These are phyloP conservation scores for Pisolithus thermaeus DNA, from an alignment of 1,284 basidiomycete genomes.

Conservation along the genomic window DNA sequence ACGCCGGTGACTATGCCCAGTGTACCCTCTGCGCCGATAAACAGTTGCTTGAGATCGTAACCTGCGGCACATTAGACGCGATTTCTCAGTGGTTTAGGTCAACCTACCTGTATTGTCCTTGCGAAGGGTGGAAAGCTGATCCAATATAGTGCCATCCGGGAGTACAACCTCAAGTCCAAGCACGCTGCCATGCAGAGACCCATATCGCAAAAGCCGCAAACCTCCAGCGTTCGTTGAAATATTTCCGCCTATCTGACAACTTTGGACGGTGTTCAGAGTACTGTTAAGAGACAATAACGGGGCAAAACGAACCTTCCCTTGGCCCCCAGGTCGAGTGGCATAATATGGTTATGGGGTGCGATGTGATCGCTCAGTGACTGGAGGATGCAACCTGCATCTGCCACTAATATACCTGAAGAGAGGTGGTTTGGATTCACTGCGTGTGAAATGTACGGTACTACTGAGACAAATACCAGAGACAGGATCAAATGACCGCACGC, in stretches of 20 bases:
- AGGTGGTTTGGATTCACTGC: slow-evolving; percentile 1
- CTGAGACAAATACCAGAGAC: slow-evolving; percentile 61
- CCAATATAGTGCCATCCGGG: slow-evolving; percentile 92
- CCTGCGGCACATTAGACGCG: slow-evolving; percentile 44
- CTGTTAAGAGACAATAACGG: neutral
- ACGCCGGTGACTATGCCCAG: slow-evolving; percentile 95
- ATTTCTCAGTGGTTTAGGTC: neutral
- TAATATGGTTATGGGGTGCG: slow-evolving; percentile 87
- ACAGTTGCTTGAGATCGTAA: slow-evolving; percentile 98
- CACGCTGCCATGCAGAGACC: slow-evolving; percentile 92
- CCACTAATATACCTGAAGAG: slow-evolving; percentile 59
- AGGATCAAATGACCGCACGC: slow-evolving; percentile 88
- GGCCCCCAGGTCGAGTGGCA: slow-evolving; percentile 96
- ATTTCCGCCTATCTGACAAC: slow-evolving; percentile 98
- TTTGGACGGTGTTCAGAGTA: slow-evolving; percentile 25
- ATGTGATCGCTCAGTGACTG: slow-evolving; percentile 87
- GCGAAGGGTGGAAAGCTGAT: slow-evolving; percentile 77
- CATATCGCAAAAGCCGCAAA: slow-evolving; percentile 89
- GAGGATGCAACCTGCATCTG: slow-evolving; percentile 93
- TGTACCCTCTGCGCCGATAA: slow-evolving; percentile 96
- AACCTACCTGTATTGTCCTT: slow-evolving; percentile 94
- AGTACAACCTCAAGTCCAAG: slow-evolving; percentile 97
- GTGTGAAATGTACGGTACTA: slow-evolving; percentile 10
- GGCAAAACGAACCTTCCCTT: slow-evolving; percentile 76
- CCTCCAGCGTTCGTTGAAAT: slow-evolving; percentile 98